Evolutionary conservation across 2,329 filamentous ascomycete species (phyloP).

Genomic region (Parastagonospora nodorum): DNA sequence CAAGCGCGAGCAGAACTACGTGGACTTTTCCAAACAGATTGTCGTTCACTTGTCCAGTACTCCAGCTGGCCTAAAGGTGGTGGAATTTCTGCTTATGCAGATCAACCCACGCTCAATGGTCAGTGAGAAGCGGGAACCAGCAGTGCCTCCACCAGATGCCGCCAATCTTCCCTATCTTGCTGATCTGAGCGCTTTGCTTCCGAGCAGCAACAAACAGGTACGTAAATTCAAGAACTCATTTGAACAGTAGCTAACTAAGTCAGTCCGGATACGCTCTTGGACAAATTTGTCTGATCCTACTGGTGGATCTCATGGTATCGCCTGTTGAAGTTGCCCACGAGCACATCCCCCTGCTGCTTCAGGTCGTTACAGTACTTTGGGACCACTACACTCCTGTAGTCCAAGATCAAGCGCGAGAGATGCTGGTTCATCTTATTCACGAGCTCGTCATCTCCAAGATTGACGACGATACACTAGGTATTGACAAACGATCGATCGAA

Average conservation of each 20-base stretch:
- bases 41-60: conserved; percentile 94
- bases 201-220: conserved; percentile 39
- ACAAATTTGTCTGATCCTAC: conserved; percentile 87
- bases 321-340: conserved; percentile 80
- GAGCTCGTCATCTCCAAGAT: conserved; percentile 84
- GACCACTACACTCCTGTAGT: conserved; percentile 95
- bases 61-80: conserved; percentile 82
- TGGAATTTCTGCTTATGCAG: conserved; percentile 90
- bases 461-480: conserved; percentile 69
- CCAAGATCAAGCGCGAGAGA: conserved; percentile 94
- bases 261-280: conserved; percentile 85
- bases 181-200: conserved; percentile 47
- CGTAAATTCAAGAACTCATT: conserved; percentile 1
- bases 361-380: conserved; percentile 93
- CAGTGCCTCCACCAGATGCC: conserved; percentile 69
- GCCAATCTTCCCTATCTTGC: conserved; percentile 84
- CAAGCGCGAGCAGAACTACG: conserved; percentile 94
- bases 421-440: conserved; percentile 97
- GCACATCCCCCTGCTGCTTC: conserved; percentile 82
- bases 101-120: conserved; percentile 98
- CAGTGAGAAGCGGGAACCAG: conserved; percentile 70
- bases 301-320: conserved; percentile 95
- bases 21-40: conserved; percentile 97
- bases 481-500: conserved; percentile 78
- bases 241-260: conserved; percentile 15